Conservation (phyloP, 2,329 filamentous ascomycete species). For the Cadophora sp. region DNA sequence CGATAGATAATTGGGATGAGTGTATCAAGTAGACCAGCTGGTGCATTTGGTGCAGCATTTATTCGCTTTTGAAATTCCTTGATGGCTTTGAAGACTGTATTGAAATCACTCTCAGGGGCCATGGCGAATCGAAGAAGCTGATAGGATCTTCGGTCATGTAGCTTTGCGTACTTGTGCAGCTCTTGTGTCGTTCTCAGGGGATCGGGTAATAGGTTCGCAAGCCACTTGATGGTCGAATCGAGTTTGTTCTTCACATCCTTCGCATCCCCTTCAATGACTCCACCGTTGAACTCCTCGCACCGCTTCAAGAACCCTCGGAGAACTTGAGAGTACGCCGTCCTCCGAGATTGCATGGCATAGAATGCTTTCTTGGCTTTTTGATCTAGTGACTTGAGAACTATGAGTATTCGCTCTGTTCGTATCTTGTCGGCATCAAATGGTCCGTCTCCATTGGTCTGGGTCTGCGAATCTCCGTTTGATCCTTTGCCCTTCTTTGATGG, state of each 20-base stretch:
- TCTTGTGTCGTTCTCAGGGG: slow-evolving; percentile 73
- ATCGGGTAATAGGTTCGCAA: slow-evolving; percentile 81
- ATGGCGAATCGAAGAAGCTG: slow-evolving; percentile 88
- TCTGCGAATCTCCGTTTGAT: slow-evolving; percentile 61
- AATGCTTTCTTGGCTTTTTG: slow-evolving; percentile 83
- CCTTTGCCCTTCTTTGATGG: slow-evolving; percentile 72
- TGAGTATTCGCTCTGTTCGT: slow-evolving; percentile 82
- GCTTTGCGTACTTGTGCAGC: slow-evolving; percentile 88
- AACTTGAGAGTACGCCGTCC: slow-evolving; percentile 75
- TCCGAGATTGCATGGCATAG: slow-evolving; percentile 82
- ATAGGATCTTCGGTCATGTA: slow-evolving; percentile 88
- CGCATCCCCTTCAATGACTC: slow-evolving; percentile 76
- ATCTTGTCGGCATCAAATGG: slow-evolving; percentile 75
- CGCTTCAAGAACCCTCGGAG: slow-evolving; percentile 78
- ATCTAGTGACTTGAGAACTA: slow-evolving; percentile 81
- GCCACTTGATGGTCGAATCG: slow-evolving; percentile 73
- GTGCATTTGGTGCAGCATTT: slow-evolving; percentile 66
- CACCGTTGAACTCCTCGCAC: slow-evolving; percentile 92
- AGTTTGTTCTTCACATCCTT: slow-evolving; percentile 73
- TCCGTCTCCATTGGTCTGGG: slow-evolving; percentile 53
- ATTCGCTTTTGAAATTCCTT: slow-evolving; percentile 88
- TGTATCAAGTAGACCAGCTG: slow-evolving; percentile 75
- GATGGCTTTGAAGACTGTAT: slow-evolving; percentile 87
- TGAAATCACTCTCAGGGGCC: slow-evolving; percentile 86
- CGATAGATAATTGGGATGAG: slow-evolving; percentile 84